These are phyloP conservation scores for Pseudozyma hubeiensis DNA, from an alignment of 1,284 basidiomycete genomes.

Conservation along the genomic window DNA sequence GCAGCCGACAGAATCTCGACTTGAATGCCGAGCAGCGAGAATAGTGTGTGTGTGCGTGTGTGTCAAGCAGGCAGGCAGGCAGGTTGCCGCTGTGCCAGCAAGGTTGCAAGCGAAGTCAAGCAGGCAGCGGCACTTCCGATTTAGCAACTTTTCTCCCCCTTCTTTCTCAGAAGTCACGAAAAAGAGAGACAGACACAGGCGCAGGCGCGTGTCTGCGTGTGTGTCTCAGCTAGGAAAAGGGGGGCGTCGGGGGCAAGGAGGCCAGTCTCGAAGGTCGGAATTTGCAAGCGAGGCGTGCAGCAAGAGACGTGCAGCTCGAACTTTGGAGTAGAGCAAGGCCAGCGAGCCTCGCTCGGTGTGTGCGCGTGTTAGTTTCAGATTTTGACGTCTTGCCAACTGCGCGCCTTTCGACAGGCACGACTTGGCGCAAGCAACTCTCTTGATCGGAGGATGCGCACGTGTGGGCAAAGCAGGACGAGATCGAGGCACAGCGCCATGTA, in stretches of 20 bases:
- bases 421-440: no score
- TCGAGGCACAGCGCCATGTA: no score
- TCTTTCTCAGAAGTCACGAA: constrained; percentile 2
- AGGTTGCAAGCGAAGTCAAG: no score
- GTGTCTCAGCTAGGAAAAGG: background rate
- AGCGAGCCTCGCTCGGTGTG: background rate
- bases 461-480: no score
- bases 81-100: no score
- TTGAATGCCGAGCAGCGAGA: constrained; percentile 2
- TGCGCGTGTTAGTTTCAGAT: background rate
- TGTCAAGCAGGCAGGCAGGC: constrained; percentile 1
- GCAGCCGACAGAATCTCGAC: background rate
- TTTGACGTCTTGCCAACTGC: no score
- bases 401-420: no score
- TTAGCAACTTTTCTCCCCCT: background rate
- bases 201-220: constrained; percentile 5
- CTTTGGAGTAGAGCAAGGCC: background rate
- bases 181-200: background rate
- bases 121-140: no score
- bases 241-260: background rate
- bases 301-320: no score
- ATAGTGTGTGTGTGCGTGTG: background rate
- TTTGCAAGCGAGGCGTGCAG: constrained; percentile 12
- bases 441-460: no score
- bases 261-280: constrained; percentile 1